Percentiles rank a stretch among this genome's conserved stretches.
These are phyloP conservation scores for Eucalyptus curtisii DNA, from an alignment of 345 rosid genomes.

Conservation along the genomic window DNA sequence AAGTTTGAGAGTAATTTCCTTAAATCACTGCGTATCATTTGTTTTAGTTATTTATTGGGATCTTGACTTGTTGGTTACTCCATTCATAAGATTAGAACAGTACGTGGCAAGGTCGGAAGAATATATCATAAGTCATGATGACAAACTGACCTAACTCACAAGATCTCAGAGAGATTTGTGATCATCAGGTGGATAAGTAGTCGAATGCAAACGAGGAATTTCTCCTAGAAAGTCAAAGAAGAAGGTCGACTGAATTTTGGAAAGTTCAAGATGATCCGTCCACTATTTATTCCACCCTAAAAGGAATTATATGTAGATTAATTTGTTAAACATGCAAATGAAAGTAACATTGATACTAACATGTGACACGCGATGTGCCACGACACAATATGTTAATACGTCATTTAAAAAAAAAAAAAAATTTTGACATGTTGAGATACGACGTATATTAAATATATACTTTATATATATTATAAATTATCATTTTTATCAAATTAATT, in stretches of 20 bases:
- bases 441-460: no score
- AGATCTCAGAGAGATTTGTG: background rate
- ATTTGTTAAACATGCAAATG: background rate
- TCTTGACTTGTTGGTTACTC: background rate
- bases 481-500: no score
- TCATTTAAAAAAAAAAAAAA: no score
- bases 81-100: background rate
- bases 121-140: background rate
- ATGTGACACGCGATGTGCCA: accelerated
- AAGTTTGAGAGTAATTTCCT: background rate
- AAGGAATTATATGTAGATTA: background rate
- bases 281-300: background rate
- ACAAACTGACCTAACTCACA: background rate
- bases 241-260: background rate
- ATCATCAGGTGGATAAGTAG: background rate
- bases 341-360: no score
- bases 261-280: background rate
- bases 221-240: background rate
- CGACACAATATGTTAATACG: accelerated
- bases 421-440: no score
- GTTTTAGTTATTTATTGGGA: background rate
- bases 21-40: accelerated
- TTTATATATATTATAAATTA: no score
- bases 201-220: background rate
- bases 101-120: background rate